A percentile compares a stretch with the other conserved stretches of the same genome.
phyloP scores from a whole-genome alignment of 495 filamentous ascomycete genomes.

The Cercophora newfieldiana region DNA sequence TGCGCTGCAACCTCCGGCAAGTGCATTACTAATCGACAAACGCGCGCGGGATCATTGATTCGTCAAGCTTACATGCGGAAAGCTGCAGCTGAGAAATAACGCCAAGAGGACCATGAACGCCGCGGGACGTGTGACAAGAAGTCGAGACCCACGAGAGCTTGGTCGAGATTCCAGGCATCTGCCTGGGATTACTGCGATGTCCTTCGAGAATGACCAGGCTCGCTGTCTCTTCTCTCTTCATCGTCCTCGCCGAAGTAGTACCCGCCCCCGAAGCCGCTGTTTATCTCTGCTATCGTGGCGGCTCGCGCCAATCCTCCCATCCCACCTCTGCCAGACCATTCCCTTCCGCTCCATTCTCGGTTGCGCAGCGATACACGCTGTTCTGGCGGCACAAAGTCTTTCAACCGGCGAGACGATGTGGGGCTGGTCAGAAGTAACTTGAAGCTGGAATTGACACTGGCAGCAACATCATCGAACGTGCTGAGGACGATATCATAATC shows the following conservation, averaged over 20 bases:
- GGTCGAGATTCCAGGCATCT: too few relatives aligned
- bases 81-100: background rate
- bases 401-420: conserved; percentile 5
- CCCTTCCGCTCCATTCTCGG: conserved; percentile 6
- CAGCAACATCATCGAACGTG: conserved; percentile 1
- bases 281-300: background rate
- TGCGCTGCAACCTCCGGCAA: too few relatives aligned
- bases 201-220: background rate
- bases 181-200: background rate
- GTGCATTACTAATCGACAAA: background rate
- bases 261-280: background rate
- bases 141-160: too few relatives aligned
- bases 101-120: too few relatives aligned
- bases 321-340: conserved; percentile 11
- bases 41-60: background rate
- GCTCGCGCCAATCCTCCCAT: conserved; percentile 3
- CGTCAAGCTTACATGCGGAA: background rate
- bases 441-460: background rate
- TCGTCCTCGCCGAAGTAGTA: background rate
- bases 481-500: conserved; percentile 15
- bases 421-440: conserved; percentile 15
- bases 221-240: background rate
- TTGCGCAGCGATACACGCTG: conserved; percentile 12
- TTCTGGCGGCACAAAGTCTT: conserved; percentile 4
- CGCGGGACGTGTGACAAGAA: too few relatives aligned